Percentiles rank a stretch among this genome's conserved stretches.
Conservation (phyloP, 345 rosid genomes). For the Litchi chinensis region DNA sequence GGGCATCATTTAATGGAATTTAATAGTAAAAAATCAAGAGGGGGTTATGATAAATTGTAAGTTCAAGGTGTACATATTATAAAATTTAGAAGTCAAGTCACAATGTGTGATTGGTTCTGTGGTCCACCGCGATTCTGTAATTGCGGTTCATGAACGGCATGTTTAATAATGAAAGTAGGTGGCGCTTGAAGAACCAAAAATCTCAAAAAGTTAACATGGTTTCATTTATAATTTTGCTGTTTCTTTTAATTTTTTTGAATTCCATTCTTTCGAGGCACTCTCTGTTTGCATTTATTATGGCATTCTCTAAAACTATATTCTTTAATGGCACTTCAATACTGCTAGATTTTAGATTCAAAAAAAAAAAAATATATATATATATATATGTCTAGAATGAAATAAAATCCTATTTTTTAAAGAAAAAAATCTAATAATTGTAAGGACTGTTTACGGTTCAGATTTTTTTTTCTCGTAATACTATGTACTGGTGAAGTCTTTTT, state of each 20-base stretch:
- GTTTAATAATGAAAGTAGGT: neutral
- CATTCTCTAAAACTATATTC: neutral
- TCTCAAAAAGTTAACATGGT: neutral
- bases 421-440: no score
- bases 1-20: no score
- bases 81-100: neutral
- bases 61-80: neutral
- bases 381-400: no score
- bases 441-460: no score
- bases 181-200: neutral
- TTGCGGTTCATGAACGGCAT: constrained; percentile 35
- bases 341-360: neutral
- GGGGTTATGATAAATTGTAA: no score
- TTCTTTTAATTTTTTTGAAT: neutral
- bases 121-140: neutral
- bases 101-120: neutral
- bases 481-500: no score
- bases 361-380: no score
- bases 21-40: no score
- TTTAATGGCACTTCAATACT: neutral
- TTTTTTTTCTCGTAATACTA: no score
- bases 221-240: neutral
- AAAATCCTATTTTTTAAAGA: neutral
- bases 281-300: neutral
- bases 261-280: constrained; percentile 24